Conservation (phyloP, 2,329 filamentous ascomycete genomes). For the Exophiala lecanii-corni region DNA sequence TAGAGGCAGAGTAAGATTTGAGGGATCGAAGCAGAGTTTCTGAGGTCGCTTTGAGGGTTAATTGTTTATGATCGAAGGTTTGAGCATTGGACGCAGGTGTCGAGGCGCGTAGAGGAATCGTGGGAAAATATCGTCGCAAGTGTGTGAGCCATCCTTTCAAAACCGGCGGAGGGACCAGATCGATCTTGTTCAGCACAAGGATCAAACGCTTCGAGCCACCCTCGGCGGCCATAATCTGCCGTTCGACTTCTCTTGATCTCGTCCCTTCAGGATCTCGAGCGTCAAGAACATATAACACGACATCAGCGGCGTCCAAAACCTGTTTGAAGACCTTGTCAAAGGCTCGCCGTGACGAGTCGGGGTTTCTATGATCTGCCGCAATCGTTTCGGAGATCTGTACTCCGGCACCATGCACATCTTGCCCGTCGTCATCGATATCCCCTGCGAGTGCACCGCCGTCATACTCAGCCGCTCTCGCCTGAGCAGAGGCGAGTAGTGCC, state of each 20-base stretch:
- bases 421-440: conserved; percentile 50
- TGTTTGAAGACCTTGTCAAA: conserved; percentile 97
- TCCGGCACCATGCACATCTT: conserved; percentile 44
- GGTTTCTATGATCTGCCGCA: conserved; percentile 28
- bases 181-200: conserved; percentile 91
- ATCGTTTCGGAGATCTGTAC: conserved; percentile 30
- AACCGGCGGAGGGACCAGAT: conserved; percentile 76
- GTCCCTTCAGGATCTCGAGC: conserved; percentile 88
- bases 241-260: conserved; percentile 83
- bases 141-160: conserved; percentile 81
- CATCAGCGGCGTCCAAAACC: conserved; percentile 82
- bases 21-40: conserved; percentile 80
- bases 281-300: conserved; percentile 90
- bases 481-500: conserved; percentile 79
- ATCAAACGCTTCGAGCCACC: conserved; percentile 81
- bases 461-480: conserved; percentile 71
- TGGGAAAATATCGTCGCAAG: conserved; percentile 85
- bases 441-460: conserved; percentile 61
- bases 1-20: conserved; percentile 78
- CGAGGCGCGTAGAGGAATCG: conserved; percentile 80
- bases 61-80: conserved; percentile 85
- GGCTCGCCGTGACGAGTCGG: conserved; percentile 70
- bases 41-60: conserved; percentile 82
- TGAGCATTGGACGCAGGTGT: conserved; percentile 78
- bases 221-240: conserved; percentile 83